A percentile compares a stretch with the other conserved stretches of the same genome.
Evolutionary conservation across 257 asterid species (phyloP).

Genomic region (Plantago major): DNA sequence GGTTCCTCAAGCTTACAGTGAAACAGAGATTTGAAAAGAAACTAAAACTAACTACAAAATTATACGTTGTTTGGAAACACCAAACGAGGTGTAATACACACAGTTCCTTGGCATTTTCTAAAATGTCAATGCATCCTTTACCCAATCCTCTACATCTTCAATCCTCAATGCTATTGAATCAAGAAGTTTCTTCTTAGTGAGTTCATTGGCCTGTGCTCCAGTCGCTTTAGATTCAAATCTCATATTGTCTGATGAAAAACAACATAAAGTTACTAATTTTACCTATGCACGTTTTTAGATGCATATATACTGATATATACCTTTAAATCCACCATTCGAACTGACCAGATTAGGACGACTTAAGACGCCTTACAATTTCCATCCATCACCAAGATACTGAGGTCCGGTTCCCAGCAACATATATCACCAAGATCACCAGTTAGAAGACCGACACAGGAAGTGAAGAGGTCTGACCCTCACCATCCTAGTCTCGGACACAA

Average conservation of each 20-base stretch:
- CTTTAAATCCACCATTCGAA: no score
- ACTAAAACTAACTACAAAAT: conserved; percentile 9
- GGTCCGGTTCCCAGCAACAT: no score
- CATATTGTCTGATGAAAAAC: conserved; percentile 28
- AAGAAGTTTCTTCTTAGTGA: conserved; percentile 5
- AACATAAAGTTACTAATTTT: neutral
- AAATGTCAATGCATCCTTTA: neutral
- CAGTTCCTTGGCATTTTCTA: neutral
- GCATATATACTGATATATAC: conserved; percentile 4
- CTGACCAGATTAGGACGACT: no score
- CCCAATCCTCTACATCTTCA: neutral
- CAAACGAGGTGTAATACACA: neutral
- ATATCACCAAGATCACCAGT: no score
- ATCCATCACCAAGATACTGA: no score
- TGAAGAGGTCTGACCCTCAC: no score
- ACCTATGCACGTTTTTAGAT: neutral
- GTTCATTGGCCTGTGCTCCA: conserved; percentile 19
- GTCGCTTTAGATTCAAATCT: conserved; percentile 30
- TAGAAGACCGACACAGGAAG: no score
- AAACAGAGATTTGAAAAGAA: neutral
- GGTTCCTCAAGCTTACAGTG: neutral
- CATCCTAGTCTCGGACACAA: no score
- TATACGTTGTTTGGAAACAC: conserved; percentile 5
- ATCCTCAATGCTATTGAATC: conserved; percentile 7
- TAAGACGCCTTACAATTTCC: no score